Percentiles rank a stretch among this genome's conserved stretches.
Conservation (phyloP, 1,284 basidiomycete genomes). For the Leccinum pallidistipes region DNA sequence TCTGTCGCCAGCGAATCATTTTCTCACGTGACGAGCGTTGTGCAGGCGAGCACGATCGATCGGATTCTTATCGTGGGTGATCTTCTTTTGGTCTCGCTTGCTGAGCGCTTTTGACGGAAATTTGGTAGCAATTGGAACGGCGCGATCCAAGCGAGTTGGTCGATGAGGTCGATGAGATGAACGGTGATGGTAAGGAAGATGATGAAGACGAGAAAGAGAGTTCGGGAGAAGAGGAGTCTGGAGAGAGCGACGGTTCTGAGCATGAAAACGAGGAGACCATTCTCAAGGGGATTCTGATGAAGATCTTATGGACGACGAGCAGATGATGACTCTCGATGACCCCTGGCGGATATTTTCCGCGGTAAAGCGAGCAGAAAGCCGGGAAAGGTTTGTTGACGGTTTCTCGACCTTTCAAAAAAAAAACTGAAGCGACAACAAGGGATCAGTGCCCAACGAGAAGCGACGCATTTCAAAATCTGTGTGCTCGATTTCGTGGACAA, state of each 20-base stretch:
- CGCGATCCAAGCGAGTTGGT: conserved; percentile 60
- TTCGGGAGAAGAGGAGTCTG: conserved; percentile 34
- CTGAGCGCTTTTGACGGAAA: conserved; percentile 1
- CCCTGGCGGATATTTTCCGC: conserved; percentile 88
- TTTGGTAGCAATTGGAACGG: conserved; percentile 77
- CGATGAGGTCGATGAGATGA: conserved; percentile 43
- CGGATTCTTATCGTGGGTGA: conserved; percentile 78
- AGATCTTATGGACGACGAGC: conserved; percentile 90
- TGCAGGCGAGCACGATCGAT: conserved; percentile 77
- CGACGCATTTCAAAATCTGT: conserved; percentile 92
- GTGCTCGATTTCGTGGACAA: conserved; percentile 89
- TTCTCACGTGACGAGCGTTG: conserved; percentile 67
- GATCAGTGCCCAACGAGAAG: conserved; percentile 73
- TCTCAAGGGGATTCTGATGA: conserved; percentile 54
- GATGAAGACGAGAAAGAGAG: conserved; percentile 41
- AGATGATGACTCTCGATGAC: conserved; percentile 96
- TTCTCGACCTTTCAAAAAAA: background rate
- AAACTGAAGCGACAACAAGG: conserved; percentile 31
- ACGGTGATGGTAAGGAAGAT: conserved; percentile 26
- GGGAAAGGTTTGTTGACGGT: conserved; percentile 54
- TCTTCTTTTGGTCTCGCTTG: background rate
- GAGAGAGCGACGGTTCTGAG: conserved; percentile 37
- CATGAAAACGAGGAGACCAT: conserved; percentile 48
- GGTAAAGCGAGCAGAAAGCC: conserved; percentile 62
- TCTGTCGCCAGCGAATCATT: conserved; percentile 84